Evolutionary conservation across 768 basidiomycete genomes (phyloP).

Genomic region (Tubosaeta brunneosetosa): DNA sequence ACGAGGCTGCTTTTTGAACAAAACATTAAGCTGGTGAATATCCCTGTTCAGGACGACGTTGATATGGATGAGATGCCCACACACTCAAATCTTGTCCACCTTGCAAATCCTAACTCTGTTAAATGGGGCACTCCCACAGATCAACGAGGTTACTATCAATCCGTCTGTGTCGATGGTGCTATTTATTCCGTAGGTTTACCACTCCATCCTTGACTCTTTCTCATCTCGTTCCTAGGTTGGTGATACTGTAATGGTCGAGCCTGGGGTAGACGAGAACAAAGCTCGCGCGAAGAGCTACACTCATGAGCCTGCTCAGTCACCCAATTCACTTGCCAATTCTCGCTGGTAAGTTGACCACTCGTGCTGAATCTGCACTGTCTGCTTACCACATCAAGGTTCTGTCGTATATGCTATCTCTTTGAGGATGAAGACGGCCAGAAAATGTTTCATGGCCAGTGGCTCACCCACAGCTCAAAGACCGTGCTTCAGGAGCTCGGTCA

Average conservation of each 20-base stretch:
- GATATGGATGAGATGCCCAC: conserved; percentile 13
- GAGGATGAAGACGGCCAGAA: conserved; percentile 38
- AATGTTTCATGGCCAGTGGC: conserved; percentile 71
- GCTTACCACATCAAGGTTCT: conserved; percentile 48
- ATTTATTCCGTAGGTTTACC: conserved; percentile 45
- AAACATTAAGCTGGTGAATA: conserved; percentile 38
- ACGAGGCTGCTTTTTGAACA: conserved; percentile 44
- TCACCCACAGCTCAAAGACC: conserved; percentile 58
- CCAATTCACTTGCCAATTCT: conserved; percentile 52
- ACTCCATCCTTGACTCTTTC: neutral
- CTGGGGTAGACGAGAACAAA: conserved; percentile 46
- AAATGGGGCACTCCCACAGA: conserved; percentile 30
- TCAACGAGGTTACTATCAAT: conserved; percentile 34
- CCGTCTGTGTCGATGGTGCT: conserved; percentile 53
- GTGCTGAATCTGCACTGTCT: neutral
- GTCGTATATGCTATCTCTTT: conserved; percentile 61
- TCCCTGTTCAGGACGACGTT: conserved; percentile 25
- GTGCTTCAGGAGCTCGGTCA: conserved; percentile 65
- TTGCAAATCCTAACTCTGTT: conserved; percentile 30
- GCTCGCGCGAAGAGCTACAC: conserved; percentile 38
- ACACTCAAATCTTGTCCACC: conserved; percentile 19
- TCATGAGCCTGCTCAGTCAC: conserved; percentile 40
- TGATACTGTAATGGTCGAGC: conserved; percentile 59
- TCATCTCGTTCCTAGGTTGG: conserved; percentile 43
- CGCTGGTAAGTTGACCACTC: conserved; percentile 48